Conservation (phyloP, 1,139 yeast species). For the Debaryomyces coudertii region DNA sequence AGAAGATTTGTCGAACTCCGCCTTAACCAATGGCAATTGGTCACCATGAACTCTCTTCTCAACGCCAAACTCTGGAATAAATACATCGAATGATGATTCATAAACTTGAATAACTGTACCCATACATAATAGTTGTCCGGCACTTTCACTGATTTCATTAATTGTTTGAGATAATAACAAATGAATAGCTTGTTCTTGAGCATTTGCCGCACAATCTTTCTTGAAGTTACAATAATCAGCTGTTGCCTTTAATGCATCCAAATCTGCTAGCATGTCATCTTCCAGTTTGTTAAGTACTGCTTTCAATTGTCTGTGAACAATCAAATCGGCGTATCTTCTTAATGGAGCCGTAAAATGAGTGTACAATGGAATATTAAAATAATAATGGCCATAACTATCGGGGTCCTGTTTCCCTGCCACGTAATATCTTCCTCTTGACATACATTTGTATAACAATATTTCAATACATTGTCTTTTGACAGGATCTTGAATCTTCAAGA, state of each 20-base stretch:
- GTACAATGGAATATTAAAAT: constrained; percentile 79
- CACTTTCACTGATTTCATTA: constrained; percentile 70
- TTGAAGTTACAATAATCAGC: constrained; percentile 95
- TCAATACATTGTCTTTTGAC: constrained; percentile 76
- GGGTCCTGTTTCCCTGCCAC: constrained; percentile 89
- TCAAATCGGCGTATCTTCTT: constrained; percentile 87
- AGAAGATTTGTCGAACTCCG: constrained; percentile 78
- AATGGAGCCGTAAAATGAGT: constrained; percentile 95
- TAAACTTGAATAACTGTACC: constrained; percentile 92
- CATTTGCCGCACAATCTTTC: constrained; percentile 89
- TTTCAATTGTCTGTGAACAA: constrained; percentile 91
- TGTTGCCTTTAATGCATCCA: constrained; percentile 74
- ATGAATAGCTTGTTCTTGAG: constrained; percentile 95
- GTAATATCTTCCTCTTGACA: constrained; percentile 84
- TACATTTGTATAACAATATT: constrained; percentile 75
- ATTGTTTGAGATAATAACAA: constrained; percentile 82
- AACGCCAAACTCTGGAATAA: constrained; percentile 92
- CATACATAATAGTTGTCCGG: constrained; percentile 82
- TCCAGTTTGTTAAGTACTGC: constrained; percentile 49
- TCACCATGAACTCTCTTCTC: constrained; percentile 98
- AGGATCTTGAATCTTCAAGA: constrained; percentile 65
- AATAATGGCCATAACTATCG: constrained; percentile 76
- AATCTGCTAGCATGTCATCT: constrained; percentile 39
- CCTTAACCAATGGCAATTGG: constrained; percentile 88
- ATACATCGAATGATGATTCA: constrained; percentile 94